Base-by-base conservation (phyloP, 2,329 filamentous ascomycete species). In the Neofusicoccum laricinum region DNA sequence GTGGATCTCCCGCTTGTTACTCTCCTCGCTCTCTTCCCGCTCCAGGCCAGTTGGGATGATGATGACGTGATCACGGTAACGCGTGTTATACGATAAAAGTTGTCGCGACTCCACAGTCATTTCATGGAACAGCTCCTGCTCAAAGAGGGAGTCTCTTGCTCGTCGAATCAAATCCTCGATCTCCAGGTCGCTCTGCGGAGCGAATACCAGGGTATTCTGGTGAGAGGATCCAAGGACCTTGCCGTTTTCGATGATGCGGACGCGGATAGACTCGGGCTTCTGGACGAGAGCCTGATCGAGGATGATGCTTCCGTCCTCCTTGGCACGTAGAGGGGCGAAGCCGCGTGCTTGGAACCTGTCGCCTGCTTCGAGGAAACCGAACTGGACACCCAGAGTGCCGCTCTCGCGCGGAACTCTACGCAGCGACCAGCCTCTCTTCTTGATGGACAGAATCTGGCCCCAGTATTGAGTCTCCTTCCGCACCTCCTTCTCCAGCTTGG, bases 51-150 rank as follows among this genome's bases (percentile, higher is more conserved):
- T 43, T 8, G 74, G 67, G 63, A 78, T 61, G 49, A 71, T 66
- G 46, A 83, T 78, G 25, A 74, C 71, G 2, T 76, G 74, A 12
- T 78, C 86, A 40, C 86, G 83, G 14, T 88, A 84, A 30, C 84
- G 84, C 12, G 97, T 88, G 10, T 89, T 86, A 66, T 91, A 88
- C 11, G 88, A 87, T 2, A 89, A 83, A 21, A 97, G 81, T 0
- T 84, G 84, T 15, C 93, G 89, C 0, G 90, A 88, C 77, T 99
- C 95, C 17, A 92, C 85, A 61, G 89, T 88, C 66, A 98, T 82
- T 77, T 99, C 95, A 69, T 96, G 88, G 84, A 93, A 97, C 1
- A 99, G 80, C 73, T 99, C 95, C 72, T 93, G 89, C 32, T 91
- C 88, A 70, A 91, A 93, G 19, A 94, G 83, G 57, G 90, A 92